These are phyloP conservation scores for Pezicula carpinea DNA, from an alignment of 2,329 filamentous ascomycete genomes.

Conservation along the genomic window DNA sequence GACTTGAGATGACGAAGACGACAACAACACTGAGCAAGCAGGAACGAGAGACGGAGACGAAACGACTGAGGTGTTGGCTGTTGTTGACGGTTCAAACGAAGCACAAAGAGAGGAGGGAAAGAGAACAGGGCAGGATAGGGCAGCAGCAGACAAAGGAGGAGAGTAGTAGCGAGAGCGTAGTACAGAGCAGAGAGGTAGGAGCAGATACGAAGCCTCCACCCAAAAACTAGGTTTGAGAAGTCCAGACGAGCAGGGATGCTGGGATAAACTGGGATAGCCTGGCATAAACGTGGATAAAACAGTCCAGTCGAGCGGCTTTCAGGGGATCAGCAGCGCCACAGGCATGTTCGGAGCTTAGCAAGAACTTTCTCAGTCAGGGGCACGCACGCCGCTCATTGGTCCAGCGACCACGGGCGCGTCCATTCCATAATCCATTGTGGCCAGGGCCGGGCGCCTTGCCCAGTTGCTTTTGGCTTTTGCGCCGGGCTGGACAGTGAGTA, in stretches of 20 bases:
- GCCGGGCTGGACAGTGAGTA: too few species aligned
- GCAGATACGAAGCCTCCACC: slow-evolving; percentile 1
- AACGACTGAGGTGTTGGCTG: neutral
- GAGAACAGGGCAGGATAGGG: neutral
- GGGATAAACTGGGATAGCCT: neutral
- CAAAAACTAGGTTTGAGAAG: neutral
- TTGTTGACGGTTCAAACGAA: neutral
- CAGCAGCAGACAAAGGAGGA: neutral
- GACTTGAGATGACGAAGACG: neutral
- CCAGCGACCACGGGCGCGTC: too few species aligned
- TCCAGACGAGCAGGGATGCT: neutral
- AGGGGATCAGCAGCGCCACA: neutral
- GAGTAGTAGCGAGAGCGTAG: too few species aligned
- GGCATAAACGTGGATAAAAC: neutral
- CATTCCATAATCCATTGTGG: too few species aligned
- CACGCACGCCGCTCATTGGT: neutral
- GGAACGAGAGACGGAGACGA: neutral
- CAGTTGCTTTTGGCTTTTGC: too few species aligned
- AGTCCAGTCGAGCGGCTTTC: neutral
- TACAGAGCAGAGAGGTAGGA: neutral
- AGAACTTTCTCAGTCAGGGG: neutral
- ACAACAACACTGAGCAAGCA: neutral
- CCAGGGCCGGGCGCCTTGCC: too few species aligned
- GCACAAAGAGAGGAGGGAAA: neutral
- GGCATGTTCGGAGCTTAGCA: neutral